A percentile compares a stretch with the other conserved stretches of the same genome.
phyloP scores from a whole-genome alignment of 345 rosid species.

The Lepidium didymum region DNA sequence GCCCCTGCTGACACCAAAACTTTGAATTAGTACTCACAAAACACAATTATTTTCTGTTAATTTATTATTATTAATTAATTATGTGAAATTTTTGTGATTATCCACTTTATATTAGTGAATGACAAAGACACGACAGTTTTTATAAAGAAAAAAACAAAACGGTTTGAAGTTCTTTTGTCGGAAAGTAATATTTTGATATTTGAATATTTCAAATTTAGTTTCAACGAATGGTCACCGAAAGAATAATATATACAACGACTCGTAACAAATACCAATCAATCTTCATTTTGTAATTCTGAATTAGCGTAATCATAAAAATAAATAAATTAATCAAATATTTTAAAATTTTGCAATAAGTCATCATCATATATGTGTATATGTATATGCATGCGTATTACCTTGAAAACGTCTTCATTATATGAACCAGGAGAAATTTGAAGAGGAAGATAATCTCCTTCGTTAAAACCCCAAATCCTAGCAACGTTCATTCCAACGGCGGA shows the following conservation, averaged over 20 bases:
- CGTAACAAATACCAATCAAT: not conserved
- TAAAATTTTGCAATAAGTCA: not conserved
- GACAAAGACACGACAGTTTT: slow-evolving; percentile 6
- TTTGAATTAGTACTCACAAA: not conserved
- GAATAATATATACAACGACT: not conserved
- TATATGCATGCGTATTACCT: slow-evolving; percentile 34
- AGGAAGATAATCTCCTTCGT: slow-evolving; percentile 51
- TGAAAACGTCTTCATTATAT: slow-evolving; percentile 51
- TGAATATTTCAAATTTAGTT: slow-evolving; percentile 7
- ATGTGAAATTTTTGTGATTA: not conserved
- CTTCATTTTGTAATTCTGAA: not conserved
- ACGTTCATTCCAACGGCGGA: slow-evolving; percentile 54
- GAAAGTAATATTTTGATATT: slow-evolving; percentile 20
- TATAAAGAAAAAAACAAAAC: not conserved
- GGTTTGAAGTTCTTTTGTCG: slow-evolving; percentile 13
- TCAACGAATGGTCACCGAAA: not conserved
- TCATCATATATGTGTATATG: not conserved
- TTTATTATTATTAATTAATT: not conserved
- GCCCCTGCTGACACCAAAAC: slow-evolving; percentile 35
- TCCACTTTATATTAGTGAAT: not conserved
- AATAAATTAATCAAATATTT: not conserved
- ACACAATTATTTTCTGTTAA: not conserved
- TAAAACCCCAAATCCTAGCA: slow-evolving; percentile 79
- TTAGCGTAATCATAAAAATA: not conserved
- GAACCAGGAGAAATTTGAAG: slow-evolving; percentile 70